Evolutionary conservation across 192 early-diverging fungal genomes (phyloP), one percentile per base, ranked within the genome.

Genomic region (Coemansia sp.): DNA sequence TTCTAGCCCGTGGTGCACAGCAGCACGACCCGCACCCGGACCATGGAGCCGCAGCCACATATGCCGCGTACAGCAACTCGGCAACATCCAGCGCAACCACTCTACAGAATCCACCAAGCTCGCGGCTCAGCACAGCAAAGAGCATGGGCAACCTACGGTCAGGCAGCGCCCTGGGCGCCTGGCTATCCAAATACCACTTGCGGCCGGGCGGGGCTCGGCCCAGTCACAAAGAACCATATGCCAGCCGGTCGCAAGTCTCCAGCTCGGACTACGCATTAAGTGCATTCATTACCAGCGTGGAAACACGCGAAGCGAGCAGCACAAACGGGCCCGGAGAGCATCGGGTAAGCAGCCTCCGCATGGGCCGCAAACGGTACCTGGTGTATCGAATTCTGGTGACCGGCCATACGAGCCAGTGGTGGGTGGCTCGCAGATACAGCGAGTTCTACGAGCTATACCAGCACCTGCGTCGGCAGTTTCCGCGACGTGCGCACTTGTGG

Each of bases 121-220:
- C 51, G 9, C 65, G 41, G 51, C 61, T 75, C 39, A 41, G 51
- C 5, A 38, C 65, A 5, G 53, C 71, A 6, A 68, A 68, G 42
- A 75, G 71, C 58, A 63, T 58, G 18, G 53, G 67, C 28, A 76
- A 69, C 36, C 58, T 75, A 23, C 62, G 58, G 39, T 60, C 71
- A 5, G 65, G 71, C 48, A 58, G 73, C 42, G 31, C 66, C n/a
- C 47, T 76, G 32, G 67, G 73, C 23, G 67, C 67, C 1, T 76
- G 73, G 73, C 60, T 76, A 39, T 65, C 73, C 43, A 66, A 65
- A 52, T 64, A 76, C 66, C 43, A 56, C 32, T 56, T 76, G 58
- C 73, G 73, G 37, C 59, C 63, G 12, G 51, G 55, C 10, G 46
- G 56, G 5, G 21, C 37, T 11, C 53, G 56, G 5, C 21, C 63